Base-by-base conservation (phyloP, 1,139 yeast genomes). In the Pichia sp. region DNA sequence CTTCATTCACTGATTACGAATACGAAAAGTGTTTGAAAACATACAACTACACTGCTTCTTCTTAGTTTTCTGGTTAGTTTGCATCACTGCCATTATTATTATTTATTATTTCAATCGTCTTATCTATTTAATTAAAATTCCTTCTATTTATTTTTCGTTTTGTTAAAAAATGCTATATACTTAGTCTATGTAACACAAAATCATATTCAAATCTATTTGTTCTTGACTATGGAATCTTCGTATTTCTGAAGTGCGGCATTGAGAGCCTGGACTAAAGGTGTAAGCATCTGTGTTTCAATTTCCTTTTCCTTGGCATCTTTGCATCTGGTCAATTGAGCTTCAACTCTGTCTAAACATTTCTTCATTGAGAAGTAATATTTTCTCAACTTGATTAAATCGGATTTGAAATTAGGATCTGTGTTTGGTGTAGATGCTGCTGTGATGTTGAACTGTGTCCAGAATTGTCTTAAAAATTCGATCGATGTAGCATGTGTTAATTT, bases 381-480 rank as follows among this genome's bases (percentile, higher is more conserved):
- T 38, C 71, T 67, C 35, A 63, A 38, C 36, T 58, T 60, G 8
- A 61, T 46, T 18, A 79, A 67, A 18, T 71, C 69, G 2, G 59
- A 55, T 11, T 78, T 80, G 45, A 62, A 63, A 51, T 76, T 77
- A 21, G 75, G 68, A 17, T 78, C 72, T 45, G 80, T 84, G 12
- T 81, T 79, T 3, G 60, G 57, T 1, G 64, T 54, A 1, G 65
- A 55, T 12, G 49, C 46, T 12, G 63, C 53, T 28, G 63, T 58
- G 28, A 81, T 76, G 53, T 75, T 75, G 57, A 78, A 80, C 58
- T 79, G 81, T 6, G 73, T 62, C 85, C 89, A 85, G 60, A 84
- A 85, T 61, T 85, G 91, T 48, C 80, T 75, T 40, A 85, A 62
- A 58, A 84, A 84, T 62, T 85, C 93, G 35, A 81, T 73, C 1